These are phyloP conservation scores for Claviceps humidiphila DNA, from an alignment of 2,329 filamentous ascomycete genomes.

Conservation along the genomic window DNA sequence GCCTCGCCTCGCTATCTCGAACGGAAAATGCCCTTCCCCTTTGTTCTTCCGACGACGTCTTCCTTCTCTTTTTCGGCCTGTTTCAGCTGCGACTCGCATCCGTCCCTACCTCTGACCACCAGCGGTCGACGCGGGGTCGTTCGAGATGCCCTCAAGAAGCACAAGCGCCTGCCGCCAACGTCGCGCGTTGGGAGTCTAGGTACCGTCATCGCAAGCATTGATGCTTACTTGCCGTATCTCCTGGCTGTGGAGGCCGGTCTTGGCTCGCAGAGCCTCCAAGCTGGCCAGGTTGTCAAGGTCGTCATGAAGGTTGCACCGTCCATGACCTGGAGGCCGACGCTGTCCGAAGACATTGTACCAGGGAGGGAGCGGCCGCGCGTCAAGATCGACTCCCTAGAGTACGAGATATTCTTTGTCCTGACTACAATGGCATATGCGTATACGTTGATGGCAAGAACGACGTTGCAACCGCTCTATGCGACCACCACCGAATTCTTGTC, in stretches of 20 bases:
- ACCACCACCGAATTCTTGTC: constrained; percentile 47
- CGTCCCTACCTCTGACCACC: constrained; percentile 70
- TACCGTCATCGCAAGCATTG: constrained; percentile 54
- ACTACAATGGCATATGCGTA: constrained; percentile 65
- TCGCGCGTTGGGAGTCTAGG: constrained; percentile 60
- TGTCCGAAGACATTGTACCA: constrained; percentile 52
- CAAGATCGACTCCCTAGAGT: constrained; percentile 60
- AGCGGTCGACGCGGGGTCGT: constrained; percentile 76
- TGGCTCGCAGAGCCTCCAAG: constrained; percentile 28
- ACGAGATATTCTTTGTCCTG: constrained; percentile 70
- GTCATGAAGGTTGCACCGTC: constrained; percentile 46
- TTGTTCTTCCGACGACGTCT: constrained; percentile 79
- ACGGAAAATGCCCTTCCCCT: constrained; percentile 71
- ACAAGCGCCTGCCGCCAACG: constrained; percentile 69
- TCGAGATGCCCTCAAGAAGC: constrained; percentile 70
- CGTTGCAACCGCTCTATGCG: constrained; percentile 61
- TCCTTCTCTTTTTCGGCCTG: constrained; percentile 67
- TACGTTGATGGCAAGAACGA: constrained; percentile 56
- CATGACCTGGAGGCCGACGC: constrained; percentile 74
- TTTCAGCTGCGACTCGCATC: constrained; percentile 71
- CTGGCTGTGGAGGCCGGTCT: constrained; percentile 64
- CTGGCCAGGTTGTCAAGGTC: constrained; percentile 52
- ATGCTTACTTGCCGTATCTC: constrained; percentile 73
- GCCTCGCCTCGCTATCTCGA: background rate
- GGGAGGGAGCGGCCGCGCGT: constrained; percentile 53